Percentiles rank a stretch among this genome's conserved stretches.
Conservation (phyloP, 202 grass and related monocot species). For the Eragrostis tef region DNA sequence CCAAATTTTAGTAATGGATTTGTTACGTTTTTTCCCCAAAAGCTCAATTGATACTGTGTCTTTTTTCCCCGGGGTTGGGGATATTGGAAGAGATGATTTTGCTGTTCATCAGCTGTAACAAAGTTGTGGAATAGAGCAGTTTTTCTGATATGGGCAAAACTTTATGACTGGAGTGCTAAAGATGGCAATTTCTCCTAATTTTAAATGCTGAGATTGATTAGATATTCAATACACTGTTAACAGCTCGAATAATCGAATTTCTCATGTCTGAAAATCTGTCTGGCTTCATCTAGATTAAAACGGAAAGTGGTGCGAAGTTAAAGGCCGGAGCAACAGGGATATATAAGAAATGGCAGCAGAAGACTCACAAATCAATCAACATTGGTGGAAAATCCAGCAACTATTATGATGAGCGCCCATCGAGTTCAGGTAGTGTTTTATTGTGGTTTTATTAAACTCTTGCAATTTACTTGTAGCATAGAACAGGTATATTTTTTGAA, state of each 20-base stretch:
- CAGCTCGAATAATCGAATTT: slow-evolving; percentile 2
- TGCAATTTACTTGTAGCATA: slow-evolving; percentile 11
- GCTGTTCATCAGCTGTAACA: too few species aligned
- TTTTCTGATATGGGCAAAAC: too few species aligned
- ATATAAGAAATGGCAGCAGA: slow-evolving; percentile 91
- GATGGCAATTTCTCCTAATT: neutral
- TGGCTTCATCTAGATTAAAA: slow-evolving; percentile 69
- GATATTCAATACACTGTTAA: neutral
- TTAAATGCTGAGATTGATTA: neutral
- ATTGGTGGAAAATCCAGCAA: slow-evolving; percentile 52
- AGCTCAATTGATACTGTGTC: neutral
- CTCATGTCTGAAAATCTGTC: neutral
- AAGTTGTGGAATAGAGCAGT: too few species aligned
- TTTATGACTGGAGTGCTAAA: too few species aligned
- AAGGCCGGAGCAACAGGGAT: slow-evolving; percentile 74
- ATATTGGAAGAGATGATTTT: neutral
- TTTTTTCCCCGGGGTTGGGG: neutral
- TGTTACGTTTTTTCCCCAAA: neutral
- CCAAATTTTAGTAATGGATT: too few species aligned
- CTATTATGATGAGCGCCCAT: slow-evolving; percentile 46
- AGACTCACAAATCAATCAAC: slow-evolving; percentile 67
- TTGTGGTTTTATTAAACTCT: slow-evolving; percentile 30
- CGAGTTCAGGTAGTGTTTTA: slow-evolving; percentile 50
- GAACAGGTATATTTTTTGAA: neutral
- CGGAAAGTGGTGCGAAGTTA: slow-evolving; percentile 71